A percentile compares a stretch with the other conserved stretches of the same genome.
phyloP scores from a whole-genome alignment of 176 grass and related monocot species.

The Aegilops bicornis region DNA sequence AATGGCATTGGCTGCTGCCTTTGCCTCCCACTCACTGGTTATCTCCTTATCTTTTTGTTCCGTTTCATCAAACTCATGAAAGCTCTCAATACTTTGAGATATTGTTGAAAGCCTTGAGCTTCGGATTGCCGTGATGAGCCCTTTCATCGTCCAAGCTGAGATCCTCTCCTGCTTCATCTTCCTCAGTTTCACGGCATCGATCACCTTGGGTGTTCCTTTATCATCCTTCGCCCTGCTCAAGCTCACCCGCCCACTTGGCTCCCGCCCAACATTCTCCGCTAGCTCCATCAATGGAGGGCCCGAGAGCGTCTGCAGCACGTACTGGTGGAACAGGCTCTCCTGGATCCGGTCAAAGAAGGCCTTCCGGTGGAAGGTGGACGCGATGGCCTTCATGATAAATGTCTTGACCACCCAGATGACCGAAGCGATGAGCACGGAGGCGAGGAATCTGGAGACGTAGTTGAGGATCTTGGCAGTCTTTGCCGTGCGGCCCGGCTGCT shows the following conservation, averaged over 20 bases:
- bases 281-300: conserved; percentile 80
- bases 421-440: conserved; percentile 56
- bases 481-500: conserved; percentile 10
- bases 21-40: conserved; percentile 79
- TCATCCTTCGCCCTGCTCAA: conserved; percentile 59
- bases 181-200: conserved; percentile 69
- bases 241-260: conserved; percentile 61
- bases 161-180: conserved; percentile 90
- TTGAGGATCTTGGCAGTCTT: conserved; percentile 60
- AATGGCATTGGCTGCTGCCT: conserved; percentile 60
- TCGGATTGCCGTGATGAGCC: conserved; percentile 62
- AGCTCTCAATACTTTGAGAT: conserved; percentile 78
- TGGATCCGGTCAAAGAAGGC: conserved; percentile 96
- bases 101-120: conserved; percentile 79
- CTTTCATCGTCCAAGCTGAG: conserved; percentile 92
- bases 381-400: conserved; percentile 83
- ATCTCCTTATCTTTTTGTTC: conserved; percentile 89
- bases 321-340: conserved; percentile 89
- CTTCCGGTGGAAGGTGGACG: conserved; percentile 88
- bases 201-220: conserved; percentile 45
- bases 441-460: conserved; percentile 60
- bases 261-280: conserved; percentile 68
- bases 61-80: conserved; percentile 56
- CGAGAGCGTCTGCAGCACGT: conserved; percentile 79
- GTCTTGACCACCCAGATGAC: conserved; percentile 81